These are phyloP conservation scores for Aurinia saxatilis DNA, from an alignment of 345 rosid genomes.

Conservation along the genomic window DNA sequence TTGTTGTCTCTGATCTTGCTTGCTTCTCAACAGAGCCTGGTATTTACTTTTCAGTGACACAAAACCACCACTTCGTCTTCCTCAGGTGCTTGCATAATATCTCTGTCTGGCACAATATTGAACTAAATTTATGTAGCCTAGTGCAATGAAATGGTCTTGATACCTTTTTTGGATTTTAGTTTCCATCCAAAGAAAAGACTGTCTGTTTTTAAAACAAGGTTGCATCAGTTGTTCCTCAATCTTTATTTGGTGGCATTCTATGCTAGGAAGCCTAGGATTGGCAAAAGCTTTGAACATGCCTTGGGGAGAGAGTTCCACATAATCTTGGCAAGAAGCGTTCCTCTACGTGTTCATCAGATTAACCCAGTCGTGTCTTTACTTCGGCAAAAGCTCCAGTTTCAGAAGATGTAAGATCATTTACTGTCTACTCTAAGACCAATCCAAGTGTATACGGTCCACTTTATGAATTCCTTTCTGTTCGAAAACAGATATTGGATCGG, in stretches of 20 bases:
- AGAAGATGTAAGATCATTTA: constrained; percentile 33
- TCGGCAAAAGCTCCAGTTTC: constrained; percentile 74
- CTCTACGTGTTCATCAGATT: constrained; percentile 78
- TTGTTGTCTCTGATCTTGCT: too few species aligned
- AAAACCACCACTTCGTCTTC: too few species aligned
- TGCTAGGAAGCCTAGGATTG: constrained; percentile 60
- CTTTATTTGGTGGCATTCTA: constrained; percentile 55
- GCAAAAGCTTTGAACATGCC: constrained; percentile 48
- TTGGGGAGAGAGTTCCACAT: constrained; percentile 74
- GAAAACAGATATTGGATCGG: constrained; percentile 83
- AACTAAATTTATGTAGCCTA: too few species aligned
- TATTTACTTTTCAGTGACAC: too few species aligned
- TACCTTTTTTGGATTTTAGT: too few species aligned
- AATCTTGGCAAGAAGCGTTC: constrained; percentile 77
- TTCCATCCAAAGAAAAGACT: constrained; percentile 48
- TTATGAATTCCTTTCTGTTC: neutral
- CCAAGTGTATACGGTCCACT: too few species aligned
- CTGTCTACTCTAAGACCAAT: too few species aligned
- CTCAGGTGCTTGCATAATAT: too few species aligned
- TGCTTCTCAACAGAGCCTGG: too few species aligned
- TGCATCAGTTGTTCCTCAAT: constrained; percentile 45
- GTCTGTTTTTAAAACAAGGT: constrained; percentile 47
- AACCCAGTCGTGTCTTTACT: constrained; percentile 63
- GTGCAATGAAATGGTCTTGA: too few species aligned
- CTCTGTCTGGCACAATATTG: too few species aligned